Evolutionary conservation across 768 basidiomycete genomes (phyloP).

Genomic region (Macrolepiota albuminosa): DNA sequence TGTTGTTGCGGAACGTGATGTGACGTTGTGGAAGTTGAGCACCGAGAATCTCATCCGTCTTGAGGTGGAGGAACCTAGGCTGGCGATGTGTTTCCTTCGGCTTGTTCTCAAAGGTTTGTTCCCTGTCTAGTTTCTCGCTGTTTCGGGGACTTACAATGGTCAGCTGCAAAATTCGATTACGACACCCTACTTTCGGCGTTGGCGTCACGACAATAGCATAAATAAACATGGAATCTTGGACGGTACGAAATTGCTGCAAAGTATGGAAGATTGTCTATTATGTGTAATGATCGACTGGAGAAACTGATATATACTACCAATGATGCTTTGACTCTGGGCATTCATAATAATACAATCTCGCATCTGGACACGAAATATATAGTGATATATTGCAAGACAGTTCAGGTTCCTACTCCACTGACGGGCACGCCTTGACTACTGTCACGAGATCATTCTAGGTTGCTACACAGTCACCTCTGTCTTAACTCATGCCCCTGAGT

Average conservation of each 20-base stretch:
- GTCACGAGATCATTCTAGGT: too few species aligned
- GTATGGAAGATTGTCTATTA: not conserved
- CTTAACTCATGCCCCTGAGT: too few species aligned
- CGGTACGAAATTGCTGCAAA: not conserved
- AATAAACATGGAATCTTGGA: too few species aligned
- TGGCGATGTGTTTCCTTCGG: slow-evolving; percentile 62
- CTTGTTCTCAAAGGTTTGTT: slow-evolving; percentile 59
- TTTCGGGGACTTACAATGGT: not conserved
- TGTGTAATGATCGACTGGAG: not conserved
- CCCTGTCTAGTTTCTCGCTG: not conserved
- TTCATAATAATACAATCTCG: not conserved
- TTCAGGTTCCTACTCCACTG: too few species aligned
- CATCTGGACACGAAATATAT: too few species aligned
- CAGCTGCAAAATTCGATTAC: slow-evolving; percentile 15
- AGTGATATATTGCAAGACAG: too few species aligned
- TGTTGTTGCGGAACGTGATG: slow-evolving; percentile 74
- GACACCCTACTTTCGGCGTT: slow-evolving; percentile 15
- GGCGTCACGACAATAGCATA: slow-evolving; percentile 11
- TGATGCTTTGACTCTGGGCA: not conserved
- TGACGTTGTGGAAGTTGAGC: slow-evolving; percentile 79
- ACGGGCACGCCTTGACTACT: too few species aligned
- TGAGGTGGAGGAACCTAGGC: slow-evolving; percentile 61
- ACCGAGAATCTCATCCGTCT: slow-evolving; percentile 52
- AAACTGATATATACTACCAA: not conserved
- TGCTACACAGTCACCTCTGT: too few species aligned